These are phyloP conservation scores for Backusella macrospora DNA, from an alignment of 192 early-diverging fungal species.

Conservation along the genomic window DNA sequence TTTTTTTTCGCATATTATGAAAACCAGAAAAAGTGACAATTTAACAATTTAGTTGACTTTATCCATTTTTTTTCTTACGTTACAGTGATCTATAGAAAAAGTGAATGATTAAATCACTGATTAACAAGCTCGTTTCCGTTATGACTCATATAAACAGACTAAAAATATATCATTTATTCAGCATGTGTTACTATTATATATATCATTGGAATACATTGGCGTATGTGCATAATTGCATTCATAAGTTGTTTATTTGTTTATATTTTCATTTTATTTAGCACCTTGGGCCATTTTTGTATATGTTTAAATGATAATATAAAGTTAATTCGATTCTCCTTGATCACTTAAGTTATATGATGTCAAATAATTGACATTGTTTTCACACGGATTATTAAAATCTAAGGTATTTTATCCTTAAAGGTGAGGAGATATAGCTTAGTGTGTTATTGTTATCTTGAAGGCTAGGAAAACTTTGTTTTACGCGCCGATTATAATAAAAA, in stretches of 20 bases:
- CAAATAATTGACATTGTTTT: not conserved
- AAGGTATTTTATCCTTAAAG: not conserved
- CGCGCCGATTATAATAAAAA: not conserved
- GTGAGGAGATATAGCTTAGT: not conserved
- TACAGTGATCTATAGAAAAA: not conserved
- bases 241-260: not conserved
- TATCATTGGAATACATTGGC: not conserved
- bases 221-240: too few relatives aligned
- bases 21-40: too few relatives aligned
- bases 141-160: slow-evolving; percentile 3
- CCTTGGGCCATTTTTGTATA: not conserved
- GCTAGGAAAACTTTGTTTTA: not conserved
- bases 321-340: not conserved
- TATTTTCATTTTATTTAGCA: not conserved
- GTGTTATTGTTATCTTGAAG: not conserved
- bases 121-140: not conserved
- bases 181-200: not conserved
- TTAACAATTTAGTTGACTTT: not conserved
- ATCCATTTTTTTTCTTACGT: not conserved
- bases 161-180: not conserved
- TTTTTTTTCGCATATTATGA: too few relatives aligned
- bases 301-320: not conserved
- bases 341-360: not conserved
- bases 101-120: not conserved
- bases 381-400: not conserved